Evolutionary conservation across 768 basidiomycete genomes (phyloP).

Genomic region (Vararia minispora): DNA sequence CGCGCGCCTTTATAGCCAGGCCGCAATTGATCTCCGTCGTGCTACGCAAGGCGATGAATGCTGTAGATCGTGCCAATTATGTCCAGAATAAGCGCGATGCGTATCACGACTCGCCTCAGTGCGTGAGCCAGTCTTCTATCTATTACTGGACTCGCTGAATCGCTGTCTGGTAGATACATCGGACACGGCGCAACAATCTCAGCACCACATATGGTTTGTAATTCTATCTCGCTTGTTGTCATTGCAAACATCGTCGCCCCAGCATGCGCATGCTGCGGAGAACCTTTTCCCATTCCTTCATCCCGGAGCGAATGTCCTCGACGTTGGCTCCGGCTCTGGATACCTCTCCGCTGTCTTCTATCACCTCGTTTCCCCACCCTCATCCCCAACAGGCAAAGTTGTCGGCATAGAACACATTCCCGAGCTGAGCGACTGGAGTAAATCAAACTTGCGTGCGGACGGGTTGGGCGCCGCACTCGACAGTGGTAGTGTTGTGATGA

Average conservation of each 20-base stretch:
- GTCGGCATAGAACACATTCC: constrained; percentile 89
- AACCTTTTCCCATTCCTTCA: constrained; percentile 62
- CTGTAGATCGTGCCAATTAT: constrained; percentile 37
- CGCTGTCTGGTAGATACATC: constrained; percentile 31
- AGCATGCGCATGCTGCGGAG: constrained; percentile 84
- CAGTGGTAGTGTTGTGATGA: constrained; percentile 43
- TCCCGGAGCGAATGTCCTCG: constrained; percentile 68
- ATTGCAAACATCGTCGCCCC: neutral
- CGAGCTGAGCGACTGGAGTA: constrained; percentile 62
- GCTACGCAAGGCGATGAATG: constrained; percentile 29
- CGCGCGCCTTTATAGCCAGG: neutral
- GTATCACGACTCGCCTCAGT: constrained; percentile 44
- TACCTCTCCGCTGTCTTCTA: constrained; percentile 79
- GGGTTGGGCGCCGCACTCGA: constrained; percentile 47
- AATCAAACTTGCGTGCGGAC: constrained; percentile 55
- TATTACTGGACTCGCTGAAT: neutral
- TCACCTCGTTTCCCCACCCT: constrained; percentile 41
- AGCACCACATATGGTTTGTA: constrained; percentile 98
- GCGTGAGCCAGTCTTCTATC: constrained; percentile 1
- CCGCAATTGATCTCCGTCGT: no score
- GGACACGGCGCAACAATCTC: constrained; percentile 88
- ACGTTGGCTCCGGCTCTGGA: constrained; percentile 84
- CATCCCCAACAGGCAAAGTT: constrained; percentile 43
- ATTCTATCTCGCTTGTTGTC: neutral
- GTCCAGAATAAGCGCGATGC: constrained; percentile 25